phyloP scores from a whole-genome alignment of 139 green algal genomes.

The Coelastrella sp. region DNA sequence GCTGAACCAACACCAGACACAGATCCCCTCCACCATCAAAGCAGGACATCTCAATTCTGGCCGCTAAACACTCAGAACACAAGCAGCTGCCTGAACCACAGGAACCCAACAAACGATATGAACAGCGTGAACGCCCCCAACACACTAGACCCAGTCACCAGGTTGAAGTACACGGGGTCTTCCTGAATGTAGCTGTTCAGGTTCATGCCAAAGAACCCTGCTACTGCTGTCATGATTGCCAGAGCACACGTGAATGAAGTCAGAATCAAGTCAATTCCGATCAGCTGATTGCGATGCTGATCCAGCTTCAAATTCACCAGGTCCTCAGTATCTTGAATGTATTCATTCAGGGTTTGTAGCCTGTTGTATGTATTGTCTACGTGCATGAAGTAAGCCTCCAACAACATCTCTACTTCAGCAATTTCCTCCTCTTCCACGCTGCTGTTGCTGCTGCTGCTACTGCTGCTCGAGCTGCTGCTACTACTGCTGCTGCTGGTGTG shows the following conservation, averaged over 20 bases:
- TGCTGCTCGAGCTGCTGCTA: constrained; percentile 36
- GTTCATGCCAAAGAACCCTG: constrained; percentile 97
- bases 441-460: constrained; percentile 30
- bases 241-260: constrained; percentile 82
- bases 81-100: constrained; percentile 37
- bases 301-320: constrained; percentile 94
- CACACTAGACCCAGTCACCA: background rate
- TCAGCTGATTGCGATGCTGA: constrained; percentile 87
- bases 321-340: constrained; percentile 72
- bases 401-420: constrained; percentile 83
- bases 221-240: constrained; percentile 78
- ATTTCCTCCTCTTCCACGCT: constrained; percentile 72
- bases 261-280: constrained; percentile 88
- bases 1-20: no score
- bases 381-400: constrained; percentile 80
- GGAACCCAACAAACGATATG: constrained; percentile 18
- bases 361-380: constrained; percentile 79
- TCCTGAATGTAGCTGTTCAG: constrained; percentile 66
- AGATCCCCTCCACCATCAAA: no score
- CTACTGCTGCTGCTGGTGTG: constrained; percentile 29
- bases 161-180: constrained; percentile 53
- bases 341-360: constrained; percentile 64
- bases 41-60: no score
- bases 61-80: constrained; percentile 23
- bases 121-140: constrained; percentile 34